Base-by-base conservation (phyloP, 257 asterid species). In the Plantago elongata region DNA sequence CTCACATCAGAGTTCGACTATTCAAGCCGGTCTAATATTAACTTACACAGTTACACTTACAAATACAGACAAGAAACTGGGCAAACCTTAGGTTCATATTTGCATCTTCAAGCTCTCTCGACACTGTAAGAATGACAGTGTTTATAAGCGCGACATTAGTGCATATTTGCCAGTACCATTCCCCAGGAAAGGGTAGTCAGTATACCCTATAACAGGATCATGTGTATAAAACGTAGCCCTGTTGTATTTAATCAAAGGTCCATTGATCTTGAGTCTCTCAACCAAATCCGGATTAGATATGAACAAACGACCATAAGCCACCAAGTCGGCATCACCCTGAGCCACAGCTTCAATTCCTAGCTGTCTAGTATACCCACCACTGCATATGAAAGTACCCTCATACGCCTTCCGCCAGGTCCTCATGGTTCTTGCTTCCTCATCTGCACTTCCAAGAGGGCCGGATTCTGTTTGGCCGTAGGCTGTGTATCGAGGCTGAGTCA, bases 401-500 rank as follows among this genome's bases (percentile, higher is more conserved):
- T 84, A 89, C 5, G 90, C 72, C 17, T 56, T 75, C n/a, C 97
- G 73, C 84, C 86, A 82, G 4, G 78, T 69, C 69, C 78, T 77
- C 76, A 89, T 67, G 18, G 84, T 13, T 7, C 4, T 73, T 0
- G 86, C 88, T 71, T 83, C 95, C 77, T 89, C 95, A 1, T 83
- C 94, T 48, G 84, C 86, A 45, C 84, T 79, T 8, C 97, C 98
- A 2, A 75, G 86, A 27, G 72, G 76, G 55, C 93, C 90, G 2
- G 95, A 68, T 42, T 86, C 97, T 0, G 93, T 84, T 74, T 86
- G 95, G 51, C 95, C 96, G 10, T 77, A 79, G 43, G 94, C 93
- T 0, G 88, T 76, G 75, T 78, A 92, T 4, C 99, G 81, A 6
- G 99, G 99, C 74, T 89, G 97, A 40, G 99, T 92, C 50, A 92